Evolutionary conservation across 805 yeast species (phyloP), one percentile per base, ranked within the genome.

Genomic region (Torulaspora microellipsoides): DNA sequence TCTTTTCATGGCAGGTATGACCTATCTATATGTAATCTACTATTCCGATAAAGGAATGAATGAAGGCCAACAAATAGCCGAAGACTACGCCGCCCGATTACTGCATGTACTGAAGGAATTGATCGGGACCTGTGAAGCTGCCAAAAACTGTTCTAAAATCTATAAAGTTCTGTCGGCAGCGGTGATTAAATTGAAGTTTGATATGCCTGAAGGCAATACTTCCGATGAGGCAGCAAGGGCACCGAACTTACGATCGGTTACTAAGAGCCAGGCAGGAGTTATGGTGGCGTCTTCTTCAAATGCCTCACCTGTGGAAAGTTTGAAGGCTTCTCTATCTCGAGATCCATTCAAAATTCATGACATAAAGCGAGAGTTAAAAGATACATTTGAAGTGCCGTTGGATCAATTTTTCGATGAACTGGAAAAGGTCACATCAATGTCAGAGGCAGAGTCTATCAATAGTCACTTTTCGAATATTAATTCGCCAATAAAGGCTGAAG

Each of bases 1-100:
- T 59, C 68, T 87, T 42, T 87, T 87, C 59, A 83, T 85, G 84
- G 90, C 95, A 0, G 95, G 95, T 0, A 83, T 91, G 23, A 83
- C 95, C 1, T 88, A 80, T 53, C 68, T 89, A 34, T 88, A 85
- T 59, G 76, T 89, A 1, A 71, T 87, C 11, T 88, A 85, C 60
- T 83, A 83, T 59, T 77, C 85, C 30, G 71, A 71, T n/a, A 74
- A 72, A 36, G 77, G 75, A 2, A 62, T 83, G 15, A 58, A 64
- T 5, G 65, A 66, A 5, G 71, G 78, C 14, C 60, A 73, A 15
- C 69, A 70, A 15, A 78, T 73, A 36, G 70, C 81, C 28, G 78
- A 84, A 17, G 70, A 69, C 23, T 65, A 69, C 32, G 67, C 76
- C 1, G 52, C 58, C 9, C 72, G 74, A 34, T 80, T 85, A 38